These are phyloP conservation scores for Rhizopogon rudus DNA, from an alignment of 768 basidiomycete genomes.

Conservation along the genomic window DNA sequence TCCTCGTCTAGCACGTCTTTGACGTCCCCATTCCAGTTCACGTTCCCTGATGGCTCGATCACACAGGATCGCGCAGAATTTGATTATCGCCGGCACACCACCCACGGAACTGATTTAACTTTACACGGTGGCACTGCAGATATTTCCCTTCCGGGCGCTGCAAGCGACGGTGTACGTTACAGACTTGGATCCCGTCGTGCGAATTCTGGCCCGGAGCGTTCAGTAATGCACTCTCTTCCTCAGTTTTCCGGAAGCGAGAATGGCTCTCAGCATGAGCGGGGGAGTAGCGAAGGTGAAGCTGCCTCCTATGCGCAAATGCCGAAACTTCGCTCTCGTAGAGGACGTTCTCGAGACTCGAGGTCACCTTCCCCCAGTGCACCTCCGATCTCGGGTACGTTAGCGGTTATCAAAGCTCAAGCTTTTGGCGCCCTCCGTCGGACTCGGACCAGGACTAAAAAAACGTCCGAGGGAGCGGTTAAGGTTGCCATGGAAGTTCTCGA, in stretches of 20 bases:
- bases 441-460: conserved; percentile 66
- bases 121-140: conserved; percentile 74
- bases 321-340: conserved; percentile 45
- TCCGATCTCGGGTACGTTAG: conserved; percentile 72
- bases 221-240: conserved; percentile 41
- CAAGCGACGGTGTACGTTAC: conserved; percentile 56
- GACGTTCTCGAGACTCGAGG: conserved; percentile 40
- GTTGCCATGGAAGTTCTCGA: conserved; percentile 81
- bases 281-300: conserved; percentile 54
- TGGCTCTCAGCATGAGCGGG: conserved; percentile 46
- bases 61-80: conserved; percentile 58
- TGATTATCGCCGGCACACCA: conserved; percentile 58
- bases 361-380: conserved; percentile 44
- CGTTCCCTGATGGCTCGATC: conserved; percentile 47
- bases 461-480: conserved; percentile 64
- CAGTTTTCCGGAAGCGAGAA: conserved; percentile 48
- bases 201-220: conserved; percentile 44
- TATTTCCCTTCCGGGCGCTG: conserved; percentile 50
- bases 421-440: conserved; percentile 83
- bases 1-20: conserved; percentile 59
- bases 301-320: conserved; percentile 34
- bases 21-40: conserved; percentile 63
- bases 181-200: conserved; percentile 46
- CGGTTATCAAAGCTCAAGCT: conserved; percentile 88
- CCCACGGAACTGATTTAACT: conserved; percentile 56